A percentile compares a stretch with the other conserved stretches of the same genome.
phyloP scores from a whole-genome alignment of 306 rosid species.

The Psophocarpus tetragonolobus region DNA sequence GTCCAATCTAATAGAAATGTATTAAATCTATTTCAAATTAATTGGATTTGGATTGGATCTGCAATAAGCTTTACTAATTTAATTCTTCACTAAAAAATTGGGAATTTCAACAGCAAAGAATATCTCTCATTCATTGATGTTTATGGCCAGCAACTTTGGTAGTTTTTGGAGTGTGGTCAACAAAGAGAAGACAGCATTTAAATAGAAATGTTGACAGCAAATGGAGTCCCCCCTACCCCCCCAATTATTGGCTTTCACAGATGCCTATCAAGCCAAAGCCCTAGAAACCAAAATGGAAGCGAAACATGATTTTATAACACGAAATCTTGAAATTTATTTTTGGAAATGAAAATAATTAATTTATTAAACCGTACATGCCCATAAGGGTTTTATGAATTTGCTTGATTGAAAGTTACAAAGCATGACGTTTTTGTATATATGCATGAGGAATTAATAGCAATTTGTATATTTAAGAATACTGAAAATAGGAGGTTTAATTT shows the following conservation, averaged over 20 bases:
- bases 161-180: neutral
- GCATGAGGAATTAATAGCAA: neutral
- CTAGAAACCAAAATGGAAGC: neutral
- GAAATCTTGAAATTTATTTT: neutral
- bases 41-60: too few species aligned
- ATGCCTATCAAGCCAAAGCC: neutral
- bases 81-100: neutral
- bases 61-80: too few species aligned
- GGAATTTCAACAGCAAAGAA: neutral
- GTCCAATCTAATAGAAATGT: too few species aligned
- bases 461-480: neutral
- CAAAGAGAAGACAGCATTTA: neutral
- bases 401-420: neutral
- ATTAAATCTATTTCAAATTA: too few species aligned
- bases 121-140: too few species aligned
- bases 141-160: neutral
- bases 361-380: neutral
- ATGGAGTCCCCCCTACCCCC: neutral
- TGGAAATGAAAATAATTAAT: neutral
- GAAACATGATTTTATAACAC: neutral
- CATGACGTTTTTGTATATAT: neutral
- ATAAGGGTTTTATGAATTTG: neutral
- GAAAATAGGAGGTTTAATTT: neutral
- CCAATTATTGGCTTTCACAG: neutral
- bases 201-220: neutral